Evolutionary conservation across 345 rosid genomes (phyloP), one percentile per base, ranked within the genome.

Genomic region (Geranium brycei): DNA sequence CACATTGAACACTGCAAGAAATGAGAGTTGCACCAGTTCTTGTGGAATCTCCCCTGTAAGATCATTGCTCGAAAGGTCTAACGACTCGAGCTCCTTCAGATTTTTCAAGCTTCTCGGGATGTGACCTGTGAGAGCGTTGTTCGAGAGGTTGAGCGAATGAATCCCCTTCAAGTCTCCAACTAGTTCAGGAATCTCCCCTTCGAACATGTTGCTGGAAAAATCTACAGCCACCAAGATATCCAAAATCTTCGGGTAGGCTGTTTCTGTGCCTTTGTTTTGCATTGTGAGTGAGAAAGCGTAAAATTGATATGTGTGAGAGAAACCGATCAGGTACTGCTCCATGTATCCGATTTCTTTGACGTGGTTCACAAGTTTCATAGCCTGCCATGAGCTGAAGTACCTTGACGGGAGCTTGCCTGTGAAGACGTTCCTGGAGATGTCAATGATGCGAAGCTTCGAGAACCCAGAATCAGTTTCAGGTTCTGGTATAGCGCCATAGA

Each of bases 21-120:
- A 31, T 7, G 31, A 23, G 17, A 66, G 31, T 2, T 23, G 7
- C 19, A 31, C 16, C 6, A 66, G n/a, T 2, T 57, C 51, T 5
- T 16, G 31, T 3, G 69, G 69, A 17, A 66, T 59, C 53, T 66
- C 63, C 30, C 69, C 63, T 16, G 63, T 15, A 15, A 66, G 69
- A 19, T 58, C 28, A 62, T 66, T 66, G 8, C 16, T 62, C 18
- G 69, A 58, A 58, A 66, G 17, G 19, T 66, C 69, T 55, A 66
- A 32, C 2, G 62, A 31, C 40, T 66, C 63, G 3, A 66, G 56
- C 18, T 30, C 53, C 1, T 15, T 35, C 32, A 66, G 8, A n/a
- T 18, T 30, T 4, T 4, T 51, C 8, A 66, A 19, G 62, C 51
- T 55, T 12, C 30, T 23, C 13, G 57, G 63, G 17, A 66, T 58